Conservation (phyloP, 768 basidiomycete species). For the Suillus decipiens region DNA sequence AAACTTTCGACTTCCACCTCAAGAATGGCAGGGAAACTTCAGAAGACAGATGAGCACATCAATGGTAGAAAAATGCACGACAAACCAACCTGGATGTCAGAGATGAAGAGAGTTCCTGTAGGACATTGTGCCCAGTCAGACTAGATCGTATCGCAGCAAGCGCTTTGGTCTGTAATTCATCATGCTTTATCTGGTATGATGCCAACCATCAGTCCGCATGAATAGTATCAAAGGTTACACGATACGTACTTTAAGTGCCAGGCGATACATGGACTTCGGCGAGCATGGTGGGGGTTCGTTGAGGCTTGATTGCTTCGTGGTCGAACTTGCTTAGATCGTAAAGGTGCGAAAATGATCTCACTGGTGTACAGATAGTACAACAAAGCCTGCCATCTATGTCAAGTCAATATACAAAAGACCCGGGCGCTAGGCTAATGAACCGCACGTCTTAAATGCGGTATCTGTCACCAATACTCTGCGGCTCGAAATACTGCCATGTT, state of each 20-base stretch:
- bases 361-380: conserved; percentile 37
- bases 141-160: conserved; percentile 18
- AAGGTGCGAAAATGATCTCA: conserved; percentile 29
- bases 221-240: neutral
- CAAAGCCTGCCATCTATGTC: conserved; percentile 33
- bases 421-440: neutral
- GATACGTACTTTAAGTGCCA: conserved; percentile 33
- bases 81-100: conserved; percentile 25
- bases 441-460: conserved; percentile 15
- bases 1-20: conserved; percentile 6
- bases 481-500: neutral
- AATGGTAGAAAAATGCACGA: no score
- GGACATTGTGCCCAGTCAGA: conserved; percentile 24
- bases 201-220: neutral
- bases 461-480: conserved; percentile 14
- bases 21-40: conserved; percentile 11
- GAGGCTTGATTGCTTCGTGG: neutral
- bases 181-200: conserved; percentile 19
- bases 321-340: conserved; percentile 19
- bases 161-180: conserved; percentile 21
- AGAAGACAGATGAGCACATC: neutral
- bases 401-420: neutral
- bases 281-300: conserved; percentile 23
- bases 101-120: conserved; percentile 23
- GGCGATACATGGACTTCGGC: conserved; percentile 40